Percentiles rank a stretch among this genome's conserved stretches.
These are phyloP conservation scores for Yamadazyma nakazawae DNA, from an alignment of 805 yeast genomes.

Conservation along the genomic window DNA sequence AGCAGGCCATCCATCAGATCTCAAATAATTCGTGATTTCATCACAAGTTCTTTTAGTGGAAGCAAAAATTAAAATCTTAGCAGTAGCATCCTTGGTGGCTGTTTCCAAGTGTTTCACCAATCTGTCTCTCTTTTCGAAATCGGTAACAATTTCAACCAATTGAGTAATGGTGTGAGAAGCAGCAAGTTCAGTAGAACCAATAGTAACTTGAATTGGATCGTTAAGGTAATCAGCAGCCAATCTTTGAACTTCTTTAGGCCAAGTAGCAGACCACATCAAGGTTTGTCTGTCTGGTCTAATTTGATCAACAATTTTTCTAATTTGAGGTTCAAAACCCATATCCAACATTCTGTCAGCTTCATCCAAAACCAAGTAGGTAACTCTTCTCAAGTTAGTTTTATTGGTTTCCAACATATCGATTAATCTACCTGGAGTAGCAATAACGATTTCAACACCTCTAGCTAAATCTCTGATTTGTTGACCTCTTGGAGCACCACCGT, in stretches of 20 bases:
- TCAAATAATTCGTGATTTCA: slow-evolving; percentile 83
- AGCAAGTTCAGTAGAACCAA: slow-evolving; percentile 93
- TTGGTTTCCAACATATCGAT: slow-evolving; percentile 95
- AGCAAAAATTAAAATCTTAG: slow-evolving; percentile 84
- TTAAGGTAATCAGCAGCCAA: slow-evolving; percentile 87
- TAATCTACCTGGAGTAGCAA: slow-evolving; percentile 99
- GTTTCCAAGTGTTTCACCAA: slow-evolving; percentile 76
- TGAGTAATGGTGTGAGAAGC: slow-evolving; percentile 97
- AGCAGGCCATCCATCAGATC: slow-evolving; percentile 99
- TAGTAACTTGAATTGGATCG: slow-evolving; percentile 93
- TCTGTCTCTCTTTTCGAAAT: slow-evolving; percentile 92
- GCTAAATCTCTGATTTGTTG: slow-evolving; percentile 94
- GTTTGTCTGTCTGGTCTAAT: slow-evolving; percentile 99
- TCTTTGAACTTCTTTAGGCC: slow-evolving; percentile 98
- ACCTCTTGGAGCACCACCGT: slow-evolving; percentile 99
- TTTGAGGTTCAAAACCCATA: slow-evolving; percentile 99
- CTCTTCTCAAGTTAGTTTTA: slow-evolving; percentile 92
- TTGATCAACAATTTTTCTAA: slow-evolving; percentile 95
- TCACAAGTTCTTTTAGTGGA: slow-evolving; percentile 99
- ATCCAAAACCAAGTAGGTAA: slow-evolving; percentile 93
- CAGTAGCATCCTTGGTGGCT: slow-evolving; percentile 65
- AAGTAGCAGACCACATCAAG: slow-evolving; percentile 99
- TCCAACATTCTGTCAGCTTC: slow-evolving; percentile 99
- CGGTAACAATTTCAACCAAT: slow-evolving; percentile 84
- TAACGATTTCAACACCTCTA: slow-evolving; percentile 92